Evolutionary conservation across 169 alveolate genomes (phyloP).

Genomic region (Cryptosporidium felis): DNA sequence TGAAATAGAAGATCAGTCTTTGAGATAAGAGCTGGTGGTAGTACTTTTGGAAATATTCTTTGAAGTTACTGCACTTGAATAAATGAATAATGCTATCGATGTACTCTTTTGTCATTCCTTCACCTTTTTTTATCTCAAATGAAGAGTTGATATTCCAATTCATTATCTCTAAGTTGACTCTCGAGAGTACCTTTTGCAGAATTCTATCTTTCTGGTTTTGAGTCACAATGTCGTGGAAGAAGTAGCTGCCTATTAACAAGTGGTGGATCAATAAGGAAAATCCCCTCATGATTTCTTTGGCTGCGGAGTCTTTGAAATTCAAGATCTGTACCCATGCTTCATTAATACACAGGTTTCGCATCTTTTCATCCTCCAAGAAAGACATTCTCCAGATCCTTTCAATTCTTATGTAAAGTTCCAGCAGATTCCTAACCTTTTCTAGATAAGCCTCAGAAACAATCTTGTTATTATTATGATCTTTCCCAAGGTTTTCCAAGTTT

Average conservation of each 20-base stretch:
- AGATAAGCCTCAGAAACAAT: neutral
- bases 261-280: conserved; percentile 41
- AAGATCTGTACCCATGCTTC: conserved; percentile 53
- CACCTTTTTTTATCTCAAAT: neutral
- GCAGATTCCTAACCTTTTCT: neutral
- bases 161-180: conserved; percentile 34
- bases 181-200: neutral
- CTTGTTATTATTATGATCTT: neutral
- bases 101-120: neutral
- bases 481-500: neutral
- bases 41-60: conserved; percentile 25
- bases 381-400: conserved; percentile 39
- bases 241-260: neutral
- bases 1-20: conserved; percentile 3
- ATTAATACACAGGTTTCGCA: conserved; percentile 51
- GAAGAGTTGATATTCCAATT: neutral
- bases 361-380: conserved; percentile 28
- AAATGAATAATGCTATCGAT: neutral
- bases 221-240: neutral
- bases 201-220: neutral
- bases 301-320: conserved; percentile 9
- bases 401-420: conserved; percentile 17
- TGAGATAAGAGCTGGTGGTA: conserved; percentile 9
- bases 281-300: conserved; percentile 23
- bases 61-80: conserved; percentile 29